Conservation (phyloP, 108 stramenopile genomes). For the Cylindrotheca fusiformis region DNA sequence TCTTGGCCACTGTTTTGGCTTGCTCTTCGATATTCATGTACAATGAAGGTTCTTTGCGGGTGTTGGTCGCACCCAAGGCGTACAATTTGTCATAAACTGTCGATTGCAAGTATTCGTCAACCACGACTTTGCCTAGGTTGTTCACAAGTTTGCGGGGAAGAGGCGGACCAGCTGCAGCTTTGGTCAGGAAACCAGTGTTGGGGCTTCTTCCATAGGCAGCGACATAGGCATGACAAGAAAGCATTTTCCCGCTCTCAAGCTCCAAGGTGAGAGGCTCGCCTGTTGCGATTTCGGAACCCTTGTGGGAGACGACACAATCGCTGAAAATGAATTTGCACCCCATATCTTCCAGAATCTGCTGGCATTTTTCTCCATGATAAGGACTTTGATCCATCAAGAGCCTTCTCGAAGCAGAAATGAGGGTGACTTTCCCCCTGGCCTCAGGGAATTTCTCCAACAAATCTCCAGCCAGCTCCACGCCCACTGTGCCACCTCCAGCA, state of each 20-base stretch:
- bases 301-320: constrained; percentile 4
- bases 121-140: neutral
- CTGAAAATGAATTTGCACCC: neutral
- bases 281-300: neutral
- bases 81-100: constrained; percentile 7
- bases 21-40: neutral
- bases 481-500: constrained; percentile 2
- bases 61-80: constrained; percentile 3
- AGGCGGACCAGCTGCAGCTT: neutral
- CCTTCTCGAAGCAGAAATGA: neutral
- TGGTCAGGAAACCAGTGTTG: constrained; percentile 6
- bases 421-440: neutral
- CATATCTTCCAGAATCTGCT: neutral
- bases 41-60: neutral
- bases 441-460: constrained; percentile 2
- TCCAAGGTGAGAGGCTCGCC: neutral
- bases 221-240: constrained; percentile 5
- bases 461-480: constrained; percentile 7
- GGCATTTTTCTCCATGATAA: neutral
- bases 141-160: neutral
- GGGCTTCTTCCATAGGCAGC: constrained; percentile 6
- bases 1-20: constrained; percentile 3
- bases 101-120: constrained; percentile 8
- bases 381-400: neutral
- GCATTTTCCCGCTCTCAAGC: constrained; percentile 2